A percentile compares a stretch with the other conserved stretches of the same genome.
Evolutionary conservation across 768 basidiomycete species (phyloP).

Genomic region (Erythrobasidium yunnanense): DNA sequence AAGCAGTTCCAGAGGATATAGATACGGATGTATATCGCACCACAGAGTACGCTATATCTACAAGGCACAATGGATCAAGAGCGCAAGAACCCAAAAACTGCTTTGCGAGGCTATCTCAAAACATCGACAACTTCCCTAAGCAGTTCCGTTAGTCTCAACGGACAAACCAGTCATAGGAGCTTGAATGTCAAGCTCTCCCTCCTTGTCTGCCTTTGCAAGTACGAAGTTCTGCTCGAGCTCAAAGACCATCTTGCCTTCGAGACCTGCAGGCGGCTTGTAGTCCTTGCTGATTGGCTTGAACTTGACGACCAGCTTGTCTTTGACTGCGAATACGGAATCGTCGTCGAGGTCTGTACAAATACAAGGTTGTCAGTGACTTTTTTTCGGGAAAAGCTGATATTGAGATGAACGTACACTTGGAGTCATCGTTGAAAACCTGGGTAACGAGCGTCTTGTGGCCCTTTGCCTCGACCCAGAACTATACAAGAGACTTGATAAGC

Average conservation of each 20-base stretch:
- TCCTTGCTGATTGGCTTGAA: slow-evolving; percentile 25
- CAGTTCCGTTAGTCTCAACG: neutral
- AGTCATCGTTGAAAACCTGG: slow-evolving; percentile 35
- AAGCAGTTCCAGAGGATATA: too few relatives aligned
- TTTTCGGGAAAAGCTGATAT: neutral
- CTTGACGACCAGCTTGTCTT: slow-evolving; percentile 34
- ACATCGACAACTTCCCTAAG: too few relatives aligned
- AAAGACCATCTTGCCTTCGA: slow-evolving; percentile 29
- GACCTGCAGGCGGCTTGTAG: slow-evolving; percentile 21
- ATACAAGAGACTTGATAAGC: neutral
- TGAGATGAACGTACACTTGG: slow-evolving; percentile 24
- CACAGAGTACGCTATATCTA: too few relatives aligned
- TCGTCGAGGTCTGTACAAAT: slow-evolving; percentile 31
- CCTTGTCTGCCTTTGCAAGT: slow-evolving; percentile 8
- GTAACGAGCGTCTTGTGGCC: slow-evolving; percentile 37
- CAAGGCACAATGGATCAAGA: too few relatives aligned
- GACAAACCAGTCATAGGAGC: neutral
- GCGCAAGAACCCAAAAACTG: too few relatives aligned
- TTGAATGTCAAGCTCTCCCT: neutral
- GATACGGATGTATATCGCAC: too few relatives aligned
- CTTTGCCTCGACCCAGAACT: slow-evolving; percentile 31
- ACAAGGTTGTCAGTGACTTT: neutral
- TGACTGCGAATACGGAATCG: slow-evolving; percentile 39
- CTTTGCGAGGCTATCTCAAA: too few relatives aligned
- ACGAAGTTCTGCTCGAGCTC: slow-evolving; percentile 31